Evolutionary conservation across 2,329 filamentous ascomycete genomes (phyloP), one percentile per base, ranked within the genome.

Genomic region (Aureobasidium uvarum): DNA sequence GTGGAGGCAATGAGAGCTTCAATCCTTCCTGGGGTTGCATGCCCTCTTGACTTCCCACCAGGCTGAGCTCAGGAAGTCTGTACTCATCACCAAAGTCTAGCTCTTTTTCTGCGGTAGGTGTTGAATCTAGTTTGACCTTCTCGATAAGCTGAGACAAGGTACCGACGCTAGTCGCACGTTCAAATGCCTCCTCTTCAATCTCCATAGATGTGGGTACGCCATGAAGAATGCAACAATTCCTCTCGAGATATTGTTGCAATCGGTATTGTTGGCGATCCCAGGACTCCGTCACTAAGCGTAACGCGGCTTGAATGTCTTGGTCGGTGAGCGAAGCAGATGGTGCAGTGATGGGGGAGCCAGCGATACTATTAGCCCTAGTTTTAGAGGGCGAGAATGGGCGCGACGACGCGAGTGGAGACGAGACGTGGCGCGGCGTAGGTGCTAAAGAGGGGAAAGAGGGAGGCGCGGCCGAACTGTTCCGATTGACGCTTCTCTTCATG

Each of bases 261-360:
- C 81, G 76, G 66, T 79, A 79, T 64, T 78, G 78, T 69, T 83
- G 81, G 18, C 80, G 74, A 43, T 79, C 78, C 81, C 81, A 83
- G 68, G 80, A 81, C 66, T 83, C 81, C 39, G 80, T 77, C 0
- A 83, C 77, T 0, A 82, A 71, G 5, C 77, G 75, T 11, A 82
- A 74, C 0, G 81, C 81, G 7, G 79, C 80, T 66, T 80, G 80
- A 55, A 82, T 80, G 66, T 83, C 80, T 67, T 82, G 80, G n/a
- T 81, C 77, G 1, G 79, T 80, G 18, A 78, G 74, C 38, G 68
- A 52, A 31, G 69, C 58, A 1, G 69, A 58, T 6, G 72, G 70
- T 13, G 70, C 69, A 14, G 70, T 48, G 28, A 71, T 62, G 3
- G 71, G 69, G 16, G 68, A 65, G 36, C 70, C 66, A 3, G 69